Evolutionary conservation across 1,284 basidiomycete species (phyloP).

Genomic region (Cryptococcus hybrid): DNA sequence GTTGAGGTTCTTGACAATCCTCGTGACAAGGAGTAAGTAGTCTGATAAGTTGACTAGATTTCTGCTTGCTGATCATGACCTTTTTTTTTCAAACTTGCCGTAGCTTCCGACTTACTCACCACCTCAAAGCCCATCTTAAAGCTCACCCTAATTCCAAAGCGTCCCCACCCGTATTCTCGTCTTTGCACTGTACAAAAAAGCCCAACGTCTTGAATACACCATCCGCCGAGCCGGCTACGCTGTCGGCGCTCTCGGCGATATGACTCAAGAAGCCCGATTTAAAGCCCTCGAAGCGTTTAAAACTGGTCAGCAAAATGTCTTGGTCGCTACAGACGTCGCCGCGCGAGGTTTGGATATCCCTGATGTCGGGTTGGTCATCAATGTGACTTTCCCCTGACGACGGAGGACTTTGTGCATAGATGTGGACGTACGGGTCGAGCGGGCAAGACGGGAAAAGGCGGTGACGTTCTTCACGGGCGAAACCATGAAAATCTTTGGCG

Average conservation of each 20-base stretch:
- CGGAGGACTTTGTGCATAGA: conserved; percentile 89
- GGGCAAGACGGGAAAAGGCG: conserved; percentile 83
- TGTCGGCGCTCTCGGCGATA: conserved; percentile 87
- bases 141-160: conserved; percentile 43
- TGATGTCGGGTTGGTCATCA: conserved; percentile 86
- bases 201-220: conserved; percentile 80
- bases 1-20: conserved; percentile 88
- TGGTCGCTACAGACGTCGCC: conserved; percentile 98
- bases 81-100: neutral
- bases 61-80: neutral
- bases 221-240: conserved; percentile 75
- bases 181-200: conserved; percentile 98
- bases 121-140: conserved; percentile 65
- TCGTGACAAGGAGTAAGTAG: conserved; percentile 75
- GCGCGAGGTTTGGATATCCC: conserved; percentile 97
- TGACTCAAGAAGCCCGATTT: conserved; percentile 83
- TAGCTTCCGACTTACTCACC: conserved; percentile 66
- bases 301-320: conserved; percentile 72
- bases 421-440: conserved; percentile 96
- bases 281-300: conserved; percentile 89
- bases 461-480: conserved; percentile 97
- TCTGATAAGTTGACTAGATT: neutral
- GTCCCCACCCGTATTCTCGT: conserved; percentile 67
- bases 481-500: conserved; percentile 81
- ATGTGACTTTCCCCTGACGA: conserved; percentile 95